These are phyloP conservation scores for Calonectria pteridis DNA, from an alignment of 2,329 filamentous ascomycete species.

Conservation along the genomic window DNA sequence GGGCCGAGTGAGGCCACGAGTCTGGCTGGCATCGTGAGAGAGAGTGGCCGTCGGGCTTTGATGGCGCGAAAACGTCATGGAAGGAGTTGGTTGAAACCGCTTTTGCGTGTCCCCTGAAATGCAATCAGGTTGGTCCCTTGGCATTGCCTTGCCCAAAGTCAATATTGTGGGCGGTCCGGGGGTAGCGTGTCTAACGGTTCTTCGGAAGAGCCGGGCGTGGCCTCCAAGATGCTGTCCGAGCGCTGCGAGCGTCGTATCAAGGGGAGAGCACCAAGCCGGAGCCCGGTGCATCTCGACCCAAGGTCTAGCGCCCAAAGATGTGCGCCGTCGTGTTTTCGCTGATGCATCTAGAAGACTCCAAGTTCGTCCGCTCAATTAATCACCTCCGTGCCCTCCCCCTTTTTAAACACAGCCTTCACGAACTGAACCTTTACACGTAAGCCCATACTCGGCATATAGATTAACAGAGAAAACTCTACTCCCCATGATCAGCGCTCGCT, in stretches of 20 bases:
- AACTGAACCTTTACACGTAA: background rate
- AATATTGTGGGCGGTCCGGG: background rate
- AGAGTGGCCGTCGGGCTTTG: background rate
- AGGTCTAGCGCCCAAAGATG: too few relatives aligned
- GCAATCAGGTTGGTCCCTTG: background rate
- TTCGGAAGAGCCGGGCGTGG: background rate
- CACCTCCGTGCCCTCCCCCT: background rate
- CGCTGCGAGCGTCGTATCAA: background rate
- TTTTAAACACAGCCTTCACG: background rate
- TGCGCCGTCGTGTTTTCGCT: background rate
- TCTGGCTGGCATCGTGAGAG: background rate
- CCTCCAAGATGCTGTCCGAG: background rate
- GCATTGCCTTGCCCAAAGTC: background rate
- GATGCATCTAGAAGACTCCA: too few relatives aligned
- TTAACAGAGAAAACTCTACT: constrained; percentile 1
- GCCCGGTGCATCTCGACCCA: background rate
- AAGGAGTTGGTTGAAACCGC: constrained; percentile 9
- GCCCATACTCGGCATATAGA: constrained; percentile 4
- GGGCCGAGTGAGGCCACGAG: background rate
- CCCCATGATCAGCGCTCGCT: background rate
- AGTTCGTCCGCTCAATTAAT: background rate
- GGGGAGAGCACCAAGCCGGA: background rate
- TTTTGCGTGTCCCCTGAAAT: background rate
- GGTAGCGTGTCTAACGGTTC: background rate
- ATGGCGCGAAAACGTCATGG: background rate